These are phyloP conservation scores for Puccinia brachypodii DNA, from an alignment of 1,284 basidiomycete species.

Conservation along the genomic window DNA sequence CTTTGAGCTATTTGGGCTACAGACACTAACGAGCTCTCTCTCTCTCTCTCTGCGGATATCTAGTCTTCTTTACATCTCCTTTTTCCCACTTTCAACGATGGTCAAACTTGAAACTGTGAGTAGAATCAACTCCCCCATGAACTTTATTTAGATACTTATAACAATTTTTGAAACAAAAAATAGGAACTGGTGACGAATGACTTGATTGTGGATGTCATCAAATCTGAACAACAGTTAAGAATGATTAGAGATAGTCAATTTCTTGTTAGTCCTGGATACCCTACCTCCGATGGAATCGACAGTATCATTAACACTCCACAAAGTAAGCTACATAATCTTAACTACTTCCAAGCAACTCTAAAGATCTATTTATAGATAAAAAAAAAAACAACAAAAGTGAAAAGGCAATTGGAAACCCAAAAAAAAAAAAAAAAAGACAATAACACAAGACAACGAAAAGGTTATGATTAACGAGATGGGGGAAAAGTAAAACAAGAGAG, in stretches of 20 bases:
- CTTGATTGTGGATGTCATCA: conserved; percentile 13
- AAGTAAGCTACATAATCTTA: not conserved
- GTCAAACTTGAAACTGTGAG: conserved; percentile 19
- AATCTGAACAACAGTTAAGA: not conserved
- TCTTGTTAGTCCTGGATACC: not conserved
- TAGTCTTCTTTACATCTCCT: conserved; percentile 17
- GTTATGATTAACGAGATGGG: too few relatives aligned
- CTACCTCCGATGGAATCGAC: not conserved
- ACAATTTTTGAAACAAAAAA: not conserved
- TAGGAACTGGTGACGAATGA: conserved; percentile 25
- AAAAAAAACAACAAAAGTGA: too few relatives aligned
- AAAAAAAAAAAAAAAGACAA: too few relatives aligned
- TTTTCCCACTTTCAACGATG: conserved; percentile 15
- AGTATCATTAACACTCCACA: not conserved
- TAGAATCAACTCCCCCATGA: too few relatives aligned
- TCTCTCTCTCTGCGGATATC: not conserved
- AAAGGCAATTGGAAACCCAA: too few relatives aligned
- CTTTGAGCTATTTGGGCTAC: too few relatives aligned
- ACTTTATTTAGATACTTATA: too few relatives aligned
- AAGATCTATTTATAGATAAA: not conserved
- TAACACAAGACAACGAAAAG: too few relatives aligned
- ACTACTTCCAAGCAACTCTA: not conserved
- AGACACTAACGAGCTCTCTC: too few relatives aligned
- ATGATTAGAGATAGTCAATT: conserved; percentile 1
- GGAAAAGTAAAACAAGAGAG: too few relatives aligned